Evolutionary conservation across 140 eudicot genomes (phyloP).

Genomic region (Erigeron philadelphicus): DNA sequence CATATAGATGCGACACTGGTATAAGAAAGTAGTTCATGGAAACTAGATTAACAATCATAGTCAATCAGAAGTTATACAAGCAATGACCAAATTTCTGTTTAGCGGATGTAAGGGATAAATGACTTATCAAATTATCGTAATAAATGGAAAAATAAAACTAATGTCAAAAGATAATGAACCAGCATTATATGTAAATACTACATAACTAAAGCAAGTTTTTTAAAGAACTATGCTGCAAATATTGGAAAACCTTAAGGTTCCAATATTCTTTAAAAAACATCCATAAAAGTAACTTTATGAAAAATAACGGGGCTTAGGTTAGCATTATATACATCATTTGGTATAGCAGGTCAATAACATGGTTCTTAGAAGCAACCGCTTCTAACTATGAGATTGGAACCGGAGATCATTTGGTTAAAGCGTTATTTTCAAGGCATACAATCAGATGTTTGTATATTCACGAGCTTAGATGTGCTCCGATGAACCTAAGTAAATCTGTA

Average conservation of each 20-base stretch:
- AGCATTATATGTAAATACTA: neutral
- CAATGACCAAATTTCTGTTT: neutral
- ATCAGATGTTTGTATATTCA: neutral
- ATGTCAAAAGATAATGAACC: neutral
- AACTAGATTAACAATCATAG: neutral
- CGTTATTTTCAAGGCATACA: neutral
- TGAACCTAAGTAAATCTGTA: too few species aligned
- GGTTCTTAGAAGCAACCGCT: neutral
- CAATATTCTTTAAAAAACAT: neutral
- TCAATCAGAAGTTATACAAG: constrained; percentile 2
- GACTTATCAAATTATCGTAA: neutral
- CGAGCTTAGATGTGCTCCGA: neutral
- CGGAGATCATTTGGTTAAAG: neutral
- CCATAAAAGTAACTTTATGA: neutral
- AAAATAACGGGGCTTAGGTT: neutral
- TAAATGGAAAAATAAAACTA: constrained; percentile 3
- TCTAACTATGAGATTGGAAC: neutral
- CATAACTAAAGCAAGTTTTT: neutral
- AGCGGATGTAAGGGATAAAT: neutral
- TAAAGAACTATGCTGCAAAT: neutral
- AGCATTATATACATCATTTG: neutral
- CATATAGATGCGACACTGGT: neutral
- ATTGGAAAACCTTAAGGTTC: neutral
- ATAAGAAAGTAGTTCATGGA: constrained; percentile 17
- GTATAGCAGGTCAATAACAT: neutral